phyloP scores from a whole-genome alignment of 1,284 basidiomycete genomes.

The Pseudozyma sp. region DNA sequence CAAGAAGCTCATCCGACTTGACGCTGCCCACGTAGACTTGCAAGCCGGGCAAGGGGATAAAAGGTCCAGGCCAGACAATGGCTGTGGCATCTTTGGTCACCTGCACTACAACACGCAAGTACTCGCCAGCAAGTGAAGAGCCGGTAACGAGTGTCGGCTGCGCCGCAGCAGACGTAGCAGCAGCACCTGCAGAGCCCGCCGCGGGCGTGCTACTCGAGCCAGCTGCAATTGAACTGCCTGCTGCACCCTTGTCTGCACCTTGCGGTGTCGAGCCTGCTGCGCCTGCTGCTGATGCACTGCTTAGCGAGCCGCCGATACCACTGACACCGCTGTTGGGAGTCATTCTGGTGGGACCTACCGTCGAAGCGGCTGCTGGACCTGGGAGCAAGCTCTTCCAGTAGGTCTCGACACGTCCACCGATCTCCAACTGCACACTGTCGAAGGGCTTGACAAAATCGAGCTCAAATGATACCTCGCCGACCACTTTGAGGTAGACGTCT shows the following conservation, averaged over 20 bases:
- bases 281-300: slow-evolving; percentile 20
- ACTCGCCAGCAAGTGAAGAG: slow-evolving; percentile 87
- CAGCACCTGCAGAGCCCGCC: slow-evolving; percentile 18
- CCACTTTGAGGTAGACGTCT: slow-evolving; percentile 90
- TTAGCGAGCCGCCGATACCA: slow-evolving; percentile 24
- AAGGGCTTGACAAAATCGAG: slow-evolving; percentile 90
- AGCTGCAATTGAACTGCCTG: slow-evolving; percentile 1
- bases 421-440: slow-evolving; percentile 91
- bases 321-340: slow-evolving; percentile 57
- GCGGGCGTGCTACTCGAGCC: slow-evolving; percentile 20
- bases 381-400: slow-evolving; percentile 69
- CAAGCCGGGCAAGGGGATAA: slow-evolving; percentile 78
- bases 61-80: slow-evolving; percentile 80
- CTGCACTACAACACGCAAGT: slow-evolving; percentile 87
- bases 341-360: slow-evolving; percentile 51
- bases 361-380: slow-evolving; percentile 24
- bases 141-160: slow-evolving; percentile 75
- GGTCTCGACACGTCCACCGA: slow-evolving; percentile 79
- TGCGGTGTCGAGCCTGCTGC: slow-evolving; percentile 12
- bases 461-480: slow-evolving; percentile 94
- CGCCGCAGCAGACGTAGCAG: slow-evolving; percentile 14
- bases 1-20: slow-evolving; percentile 81
- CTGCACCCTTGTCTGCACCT: slow-evolving; percentile 16
- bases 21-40: slow-evolving; percentile 86
- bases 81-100: slow-evolving; percentile 90